Percentiles rank a stretch among this genome's conserved stretches.
phyloP scores from a whole-genome alignment of 2,329 filamentous ascomycete genomes.

The Ceratocystis harringtonii region DNA sequence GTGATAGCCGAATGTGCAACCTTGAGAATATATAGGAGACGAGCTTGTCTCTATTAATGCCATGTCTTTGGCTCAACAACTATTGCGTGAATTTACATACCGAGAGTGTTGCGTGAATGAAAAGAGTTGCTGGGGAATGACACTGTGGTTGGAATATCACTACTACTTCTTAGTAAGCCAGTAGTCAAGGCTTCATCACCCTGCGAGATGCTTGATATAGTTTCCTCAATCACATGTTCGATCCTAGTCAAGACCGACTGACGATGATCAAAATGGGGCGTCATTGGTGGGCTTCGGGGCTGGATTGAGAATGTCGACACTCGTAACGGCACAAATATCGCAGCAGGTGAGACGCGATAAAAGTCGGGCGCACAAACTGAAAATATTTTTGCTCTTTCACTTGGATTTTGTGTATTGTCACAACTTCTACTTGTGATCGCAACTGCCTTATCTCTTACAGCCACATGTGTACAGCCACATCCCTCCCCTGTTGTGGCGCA shows the following conservation, averaged over 20 bases:
- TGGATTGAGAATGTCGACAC: background rate
- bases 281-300: background rate
- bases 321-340: background rate
- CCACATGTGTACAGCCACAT: conserved; percentile 10
- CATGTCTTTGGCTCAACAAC: background rate
- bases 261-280: background rate
- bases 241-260: background rate
- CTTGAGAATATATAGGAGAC: conserved; percentile 43
- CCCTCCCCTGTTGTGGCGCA: background rate
- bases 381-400: background rate
- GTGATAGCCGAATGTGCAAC: conserved; percentile 44
- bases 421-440: background rate
- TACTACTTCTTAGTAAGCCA: background rate
- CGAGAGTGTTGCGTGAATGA: background rate
- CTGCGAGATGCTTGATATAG: background rate
- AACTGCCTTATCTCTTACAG: background rate
- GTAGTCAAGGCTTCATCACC: background rate
- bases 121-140: background rate
- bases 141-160: background rate
- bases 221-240: background rate
- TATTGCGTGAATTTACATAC: background rate
- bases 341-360: no score
- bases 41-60: conserved; percentile 28
- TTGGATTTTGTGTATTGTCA: background rate
- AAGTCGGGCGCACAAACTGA: background rate